phyloP scores from a whole-genome alignment of 2,329 filamentous ascomycete genomes.

The Pestalotiopsis sp. region DNA sequence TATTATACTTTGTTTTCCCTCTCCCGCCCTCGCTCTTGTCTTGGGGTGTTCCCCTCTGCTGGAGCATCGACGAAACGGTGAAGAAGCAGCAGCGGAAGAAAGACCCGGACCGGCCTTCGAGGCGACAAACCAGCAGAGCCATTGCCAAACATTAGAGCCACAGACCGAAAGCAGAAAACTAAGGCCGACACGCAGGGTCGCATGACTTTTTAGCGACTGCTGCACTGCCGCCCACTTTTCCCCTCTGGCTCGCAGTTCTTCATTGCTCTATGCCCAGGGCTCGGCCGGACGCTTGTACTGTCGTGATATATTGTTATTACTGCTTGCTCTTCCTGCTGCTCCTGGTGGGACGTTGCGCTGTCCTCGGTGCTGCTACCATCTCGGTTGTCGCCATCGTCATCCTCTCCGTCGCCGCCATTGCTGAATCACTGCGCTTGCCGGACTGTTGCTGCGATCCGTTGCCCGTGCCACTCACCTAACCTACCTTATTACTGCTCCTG shows the following conservation, averaged over 20 bases:
- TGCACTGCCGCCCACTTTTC: constrained; percentile 1
- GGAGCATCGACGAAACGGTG: neutral
- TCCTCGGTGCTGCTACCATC: neutral
- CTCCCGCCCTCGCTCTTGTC: neutral
- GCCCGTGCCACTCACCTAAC: neutral
- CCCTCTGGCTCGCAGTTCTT: neutral
- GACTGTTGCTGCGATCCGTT: neutral
- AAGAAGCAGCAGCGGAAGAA: neutral
- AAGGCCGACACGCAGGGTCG: constrained; percentile 2
- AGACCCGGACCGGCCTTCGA: neutral
- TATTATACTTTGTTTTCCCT: neutral
- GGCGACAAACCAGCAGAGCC: neutral
- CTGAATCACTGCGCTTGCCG: neutral
- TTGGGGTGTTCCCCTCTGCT: neutral
- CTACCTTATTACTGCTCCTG: neutral
- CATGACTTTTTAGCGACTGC: neutral
- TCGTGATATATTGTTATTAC: neutral
- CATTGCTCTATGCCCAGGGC: neutral
- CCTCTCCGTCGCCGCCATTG: neutral
- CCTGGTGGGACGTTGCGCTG: neutral
- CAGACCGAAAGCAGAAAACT: neutral
- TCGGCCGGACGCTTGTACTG: neutral
- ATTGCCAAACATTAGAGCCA: neutral
- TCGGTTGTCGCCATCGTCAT: neutral
- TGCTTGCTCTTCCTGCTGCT: neutral